Evolutionary conservation across 805 yeast genomes (phyloP), one percentile per base, ranked within the genome.

Genomic region (Lachancea nothofagi): DNA sequence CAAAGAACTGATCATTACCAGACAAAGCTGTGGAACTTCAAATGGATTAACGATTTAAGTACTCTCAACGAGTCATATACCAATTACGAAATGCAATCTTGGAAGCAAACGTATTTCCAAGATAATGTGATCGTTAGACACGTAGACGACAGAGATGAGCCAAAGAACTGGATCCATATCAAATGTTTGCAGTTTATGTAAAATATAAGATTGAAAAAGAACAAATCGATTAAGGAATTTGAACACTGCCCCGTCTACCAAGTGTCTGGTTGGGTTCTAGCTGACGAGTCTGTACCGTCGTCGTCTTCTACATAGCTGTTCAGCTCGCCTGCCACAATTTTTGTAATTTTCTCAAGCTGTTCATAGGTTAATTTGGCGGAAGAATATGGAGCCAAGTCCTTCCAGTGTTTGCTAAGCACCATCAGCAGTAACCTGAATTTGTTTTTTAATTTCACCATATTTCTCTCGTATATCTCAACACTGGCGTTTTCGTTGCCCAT

Each of bases 401-500:
- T 15, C n/a, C 38, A 41, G 9, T 43, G 40, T 36, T 53, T 48
- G 15, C 57, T 60, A 3, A 66, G 42, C 5, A 64, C 34, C 8
- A 68, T 47, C 8, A 74, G 64, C 8, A 81, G 53, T 2, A 77
- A 67, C 42, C 85, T 65, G 23, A 79, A 65, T 55, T 81, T 80
- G 49, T 82, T 81, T 45, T 80, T 67, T 2, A 83, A 74, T 53
- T 75, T 74, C 15, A 65, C 61, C 3, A 79, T 37, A n/a, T 64
- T 49, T 41, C 66, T 70, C 40, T 80, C 88, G 42, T 71, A 72
- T 13, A 61, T 65, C 3, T 71, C 74, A 3, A 82, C 89, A 18
- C 71, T 75, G 0, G 60, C 66, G 34, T 76, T 80, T 7, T 72
- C 72, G 50, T 81, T 80, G 40, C 56, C 66, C 50, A 47, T 53